These are phyloP conservation scores for Aspergillus bertholletiae DNA, from an alignment of 495 filamentous ascomycete genomes.

Conservation along the genomic window DNA sequence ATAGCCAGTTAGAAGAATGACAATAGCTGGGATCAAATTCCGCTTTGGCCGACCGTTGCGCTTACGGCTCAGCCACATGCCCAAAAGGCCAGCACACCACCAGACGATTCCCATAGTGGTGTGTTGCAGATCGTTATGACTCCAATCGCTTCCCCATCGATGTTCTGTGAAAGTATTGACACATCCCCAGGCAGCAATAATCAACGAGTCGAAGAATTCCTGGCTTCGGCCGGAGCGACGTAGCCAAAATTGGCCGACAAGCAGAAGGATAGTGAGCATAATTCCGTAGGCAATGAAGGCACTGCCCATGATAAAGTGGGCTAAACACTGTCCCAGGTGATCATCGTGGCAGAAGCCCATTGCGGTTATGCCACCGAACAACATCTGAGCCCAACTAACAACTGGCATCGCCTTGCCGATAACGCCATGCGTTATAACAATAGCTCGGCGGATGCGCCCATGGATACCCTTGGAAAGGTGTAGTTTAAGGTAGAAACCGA, in stretches of 20 bases:
- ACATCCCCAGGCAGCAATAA: conserved; percentile 92
- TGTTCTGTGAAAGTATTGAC: conserved; percentile 99
- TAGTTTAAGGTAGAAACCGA: conserved; percentile 85
- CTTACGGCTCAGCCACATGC: conserved; percentile 84
- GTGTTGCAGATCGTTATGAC: conserved; percentile 93
- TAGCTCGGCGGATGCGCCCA: conserved; percentile 66
- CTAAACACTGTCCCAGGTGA: conserved; percentile 87
- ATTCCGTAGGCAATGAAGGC: conserved; percentile 96
- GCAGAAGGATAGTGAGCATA: conserved; percentile 76
- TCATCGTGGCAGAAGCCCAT: conserved; percentile 93
- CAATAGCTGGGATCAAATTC: conserved; percentile 87
- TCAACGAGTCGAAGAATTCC: conserved; percentile 91
- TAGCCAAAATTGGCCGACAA: conserved; percentile 87
- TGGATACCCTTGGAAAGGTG: conserved; percentile 83
- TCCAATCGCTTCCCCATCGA: conserved; percentile 86
- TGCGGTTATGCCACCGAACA: conserved; percentile 91
- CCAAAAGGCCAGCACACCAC: conserved; percentile 91
- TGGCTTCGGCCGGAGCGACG: conserved; percentile 81
- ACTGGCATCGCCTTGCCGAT: conserved; percentile 85
- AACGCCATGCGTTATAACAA: conserved; percentile 73
- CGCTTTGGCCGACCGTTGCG: conserved; percentile 82
- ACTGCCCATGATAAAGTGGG: conserved; percentile 98
- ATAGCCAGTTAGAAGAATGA: conserved; percentile 91
- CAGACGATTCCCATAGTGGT: conserved; percentile 97
- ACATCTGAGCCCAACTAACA: conserved; percentile 88